A percentile compares a stretch with the other conserved stretches of the same genome.
These are phyloP conservation scores for Begonia loranthoides DNA, from an alignment of 306 rosid species.

Conservation along the genomic window DNA sequence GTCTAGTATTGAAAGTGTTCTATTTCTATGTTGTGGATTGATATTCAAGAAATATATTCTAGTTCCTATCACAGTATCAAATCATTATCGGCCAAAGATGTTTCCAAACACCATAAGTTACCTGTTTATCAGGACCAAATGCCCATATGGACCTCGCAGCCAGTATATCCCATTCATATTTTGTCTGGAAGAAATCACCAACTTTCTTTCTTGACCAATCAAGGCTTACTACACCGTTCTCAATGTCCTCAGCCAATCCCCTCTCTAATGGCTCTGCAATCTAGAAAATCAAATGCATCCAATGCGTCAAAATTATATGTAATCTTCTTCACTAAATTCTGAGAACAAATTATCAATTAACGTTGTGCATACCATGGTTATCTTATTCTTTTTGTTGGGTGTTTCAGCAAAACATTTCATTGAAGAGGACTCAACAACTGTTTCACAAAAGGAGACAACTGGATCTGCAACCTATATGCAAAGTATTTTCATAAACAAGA, in stretches of 20 bases:
- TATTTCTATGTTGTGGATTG: no score
- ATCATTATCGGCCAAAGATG: not conserved
- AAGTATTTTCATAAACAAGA: conserved; percentile 4
- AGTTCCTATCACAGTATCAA: no score
- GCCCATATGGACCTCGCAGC: conserved; percentile 99
- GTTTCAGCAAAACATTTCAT: conserved; percentile 99
- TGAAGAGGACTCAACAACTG: conserved; percentile 96
- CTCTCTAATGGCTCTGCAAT: conserved; percentile 94
- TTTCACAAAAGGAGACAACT: conserved; percentile 94
- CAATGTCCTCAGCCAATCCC: conserved; percentile 96
- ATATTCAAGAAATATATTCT: no score
- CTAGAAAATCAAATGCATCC: conserved; percentile 25
- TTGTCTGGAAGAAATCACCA: conserved; percentile 91
- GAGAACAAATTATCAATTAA: conserved; percentile 1
- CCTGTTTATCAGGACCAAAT: conserved; percentile 99
- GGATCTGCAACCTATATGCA: conserved; percentile 87
- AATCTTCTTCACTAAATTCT: no score
- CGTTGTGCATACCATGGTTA: conserved; percentile 63
- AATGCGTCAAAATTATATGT: not conserved
- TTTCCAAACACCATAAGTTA: conserved; percentile 9
- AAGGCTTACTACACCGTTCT: conserved; percentile 86
- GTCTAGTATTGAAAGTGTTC: no score
- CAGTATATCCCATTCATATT: conserved; percentile 94
- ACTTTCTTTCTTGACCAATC: conserved; percentile 87
- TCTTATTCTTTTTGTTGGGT: conserved; percentile 95